A percentile compares a stretch with the other conserved stretches of the same genome.
Evolutionary conservation across 139 green algal genomes (phyloP).

Genomic region (Zygnema circumcarinatum): DNA sequence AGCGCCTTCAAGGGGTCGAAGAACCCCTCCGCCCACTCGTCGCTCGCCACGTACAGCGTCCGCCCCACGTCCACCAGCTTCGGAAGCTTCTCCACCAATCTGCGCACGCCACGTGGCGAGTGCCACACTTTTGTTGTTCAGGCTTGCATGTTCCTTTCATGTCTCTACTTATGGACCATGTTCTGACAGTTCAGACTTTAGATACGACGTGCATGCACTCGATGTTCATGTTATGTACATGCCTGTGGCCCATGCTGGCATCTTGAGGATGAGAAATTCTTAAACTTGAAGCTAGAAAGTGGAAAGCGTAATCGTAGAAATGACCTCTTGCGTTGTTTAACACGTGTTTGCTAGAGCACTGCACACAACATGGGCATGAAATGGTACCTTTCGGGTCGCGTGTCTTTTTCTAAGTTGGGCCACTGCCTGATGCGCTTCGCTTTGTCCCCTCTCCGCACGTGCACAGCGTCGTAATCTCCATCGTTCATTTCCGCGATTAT

Average conservation of each 20-base stretch:
- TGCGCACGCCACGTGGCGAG: background rate
- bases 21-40: background rate
- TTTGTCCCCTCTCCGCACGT: conserved; percentile 11
- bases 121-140: background rate
- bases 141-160: background rate
- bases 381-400: background rate
- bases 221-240: no score
- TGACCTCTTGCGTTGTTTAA: no score
- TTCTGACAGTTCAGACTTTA: no score
- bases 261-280: no score
- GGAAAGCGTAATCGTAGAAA: no score
- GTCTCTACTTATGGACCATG: no score
- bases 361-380: no score
- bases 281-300: no score
- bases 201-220: no score
- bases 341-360: no score
- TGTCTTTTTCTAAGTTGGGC: conserved; percentile 7
- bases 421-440: background rate
- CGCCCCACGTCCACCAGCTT: background rate
- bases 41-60: background rate
- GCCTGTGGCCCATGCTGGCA: no score
- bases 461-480: conserved; percentile 10
- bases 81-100: background rate
- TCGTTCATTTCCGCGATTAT: conserved; percentile 18
- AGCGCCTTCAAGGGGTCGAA: background rate